Base-by-base conservation (phyloP, 208 protist species). In the Porcisia deanei region DNA sequence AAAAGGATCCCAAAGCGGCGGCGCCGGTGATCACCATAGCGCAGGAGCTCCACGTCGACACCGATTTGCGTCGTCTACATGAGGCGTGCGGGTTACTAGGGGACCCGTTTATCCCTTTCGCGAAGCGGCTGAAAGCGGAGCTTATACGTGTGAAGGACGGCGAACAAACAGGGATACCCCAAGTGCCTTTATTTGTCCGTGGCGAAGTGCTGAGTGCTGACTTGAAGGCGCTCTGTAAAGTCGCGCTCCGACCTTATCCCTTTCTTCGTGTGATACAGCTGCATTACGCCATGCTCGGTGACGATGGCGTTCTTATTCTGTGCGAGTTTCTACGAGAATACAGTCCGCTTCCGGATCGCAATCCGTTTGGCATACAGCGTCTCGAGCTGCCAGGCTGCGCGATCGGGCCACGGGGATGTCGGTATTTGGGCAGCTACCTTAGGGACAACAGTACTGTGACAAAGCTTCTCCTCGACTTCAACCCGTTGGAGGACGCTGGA, bases 291-390 rank as follows among this genome's bases (percentile, higher is more conserved):
- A 55, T 66, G 0, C 61, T 95, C 52, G 88, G 88, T 6, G 94
- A 98, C 76, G 91, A 98, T 61, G 88, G 92, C 76, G 77, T 93
- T n/a, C 85, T 98, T 47, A 47, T 82, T 6, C 73, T 98, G 63
- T 84, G 85, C 18, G 87, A 95, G 30, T 98, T 98, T 77, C 49
- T 98, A 16, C 81, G 88, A 43, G 34, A 81, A 1, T 96, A 98
- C 82, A 88, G 86, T 49, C 91, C 92, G 0, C 61, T 83, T 18
- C 83, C 85, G 0, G 89, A 94, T 54, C 81, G 81, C 47, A 97
- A 97, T 71, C 91, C 93, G 12, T 96, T 94, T 76, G 90, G 90
- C 18, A 87, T 98, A 54, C 83, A 95, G 71, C 82, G 81, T 1
- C 75, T 98, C 49, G 94, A 98, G 80, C 75, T 97, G 34, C 91